Evolutionary conservation across 768 basidiomycete species (phyloP).

Genomic region (Obba rivulosa): DNA sequence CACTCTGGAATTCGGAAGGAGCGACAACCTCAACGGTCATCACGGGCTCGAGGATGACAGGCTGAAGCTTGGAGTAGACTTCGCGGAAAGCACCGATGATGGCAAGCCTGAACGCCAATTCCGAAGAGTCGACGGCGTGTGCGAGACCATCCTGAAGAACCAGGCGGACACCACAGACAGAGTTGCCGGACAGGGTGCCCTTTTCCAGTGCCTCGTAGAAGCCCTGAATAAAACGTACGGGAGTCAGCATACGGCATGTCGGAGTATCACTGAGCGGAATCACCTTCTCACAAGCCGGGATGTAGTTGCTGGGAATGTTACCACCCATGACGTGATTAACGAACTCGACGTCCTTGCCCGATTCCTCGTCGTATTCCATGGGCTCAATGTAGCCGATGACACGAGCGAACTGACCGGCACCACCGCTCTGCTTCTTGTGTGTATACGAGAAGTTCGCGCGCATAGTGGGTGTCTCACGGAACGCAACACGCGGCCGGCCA

Average conservation of each 20-base stretch:
- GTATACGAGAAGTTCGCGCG: slow-evolving; percentile 82
- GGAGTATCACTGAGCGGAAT: background rate
- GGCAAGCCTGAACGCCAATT: slow-evolving; percentile 89
- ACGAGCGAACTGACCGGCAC: slow-evolving; percentile 94
- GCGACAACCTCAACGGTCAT: slow-evolving; percentile 98
- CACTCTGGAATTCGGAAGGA: slow-evolving; percentile 92
- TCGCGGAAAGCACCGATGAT: slow-evolving; percentile 92
- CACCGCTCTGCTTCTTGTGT: slow-evolving; percentile 98
- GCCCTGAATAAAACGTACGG: slow-evolving; percentile 52
- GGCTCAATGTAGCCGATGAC: slow-evolving; percentile 90
- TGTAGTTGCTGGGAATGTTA: slow-evolving; percentile 85
- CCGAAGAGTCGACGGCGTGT: slow-evolving; percentile 94
- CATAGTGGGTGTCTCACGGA: slow-evolving; percentile 89
- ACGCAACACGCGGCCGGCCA: slow-evolving; percentile 94
- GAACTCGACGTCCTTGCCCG: slow-evolving; percentile 79
- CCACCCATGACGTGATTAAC: slow-evolving; percentile 89
- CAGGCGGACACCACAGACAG: slow-evolving; percentile 79
- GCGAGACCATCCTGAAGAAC: slow-evolving; percentile 88
- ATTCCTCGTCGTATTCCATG: slow-evolving; percentile 68
- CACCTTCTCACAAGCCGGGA: slow-evolving; percentile 94
- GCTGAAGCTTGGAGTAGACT: slow-evolving; percentile 67
- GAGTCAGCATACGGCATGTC: too few relatives aligned
- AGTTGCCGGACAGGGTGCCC: slow-evolving; percentile 84
- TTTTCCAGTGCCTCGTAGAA: slow-evolving; percentile 94
- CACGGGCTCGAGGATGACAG: slow-evolving; percentile 92